A percentile compares a stretch with the other conserved stretches of the same genome.
Evolutionary conservation across 306 rosid genomes (phyloP).

Genomic region (Cucumis cinereus): DNA sequence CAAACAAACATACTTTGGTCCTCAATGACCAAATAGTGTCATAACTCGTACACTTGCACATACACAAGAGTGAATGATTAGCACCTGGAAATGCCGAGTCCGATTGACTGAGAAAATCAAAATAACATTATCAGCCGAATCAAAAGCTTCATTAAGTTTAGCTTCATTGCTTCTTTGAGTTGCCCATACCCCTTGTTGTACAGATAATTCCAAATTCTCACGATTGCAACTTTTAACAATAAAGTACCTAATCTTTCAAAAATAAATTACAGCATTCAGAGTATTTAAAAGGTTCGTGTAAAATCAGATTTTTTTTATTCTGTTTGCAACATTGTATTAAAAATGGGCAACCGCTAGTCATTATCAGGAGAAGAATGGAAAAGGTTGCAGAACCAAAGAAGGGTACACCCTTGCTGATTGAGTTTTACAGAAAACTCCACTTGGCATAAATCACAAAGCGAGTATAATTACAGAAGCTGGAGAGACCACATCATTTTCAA

Average conservation of each 20-base stretch:
- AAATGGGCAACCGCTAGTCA: not conserved
- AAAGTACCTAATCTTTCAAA: constrained; percentile 71
- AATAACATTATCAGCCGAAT: constrained; percentile 86
- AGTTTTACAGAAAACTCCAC: not conserved
- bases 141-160: constrained; percentile 95
- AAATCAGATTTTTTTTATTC: not conserved
- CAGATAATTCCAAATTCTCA: constrained; percentile 98
- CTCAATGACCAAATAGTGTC: not conserved
- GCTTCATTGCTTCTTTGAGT: constrained; percentile 99
- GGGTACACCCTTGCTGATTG: not conserved
- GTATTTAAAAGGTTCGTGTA: not conserved
- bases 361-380: not conserved
- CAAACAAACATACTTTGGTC: not conserved
- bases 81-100: constrained; percentile 97
- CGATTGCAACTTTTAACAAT: constrained; percentile 99
- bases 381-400: not conserved
- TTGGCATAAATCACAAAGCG: not conserved
- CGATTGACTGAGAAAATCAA: constrained; percentile 96
- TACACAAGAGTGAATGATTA: not conserved
- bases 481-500: not conserved
- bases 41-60: not conserved
- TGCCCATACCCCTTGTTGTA: constrained; percentile 99
- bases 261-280: constrained; percentile 25
- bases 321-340: not conserved
- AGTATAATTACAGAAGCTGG: not conserved